phyloP scores from a whole-genome alignment of 192 early-diverging fungal genomes.

The Thoreauomyces humboldtii region DNA sequence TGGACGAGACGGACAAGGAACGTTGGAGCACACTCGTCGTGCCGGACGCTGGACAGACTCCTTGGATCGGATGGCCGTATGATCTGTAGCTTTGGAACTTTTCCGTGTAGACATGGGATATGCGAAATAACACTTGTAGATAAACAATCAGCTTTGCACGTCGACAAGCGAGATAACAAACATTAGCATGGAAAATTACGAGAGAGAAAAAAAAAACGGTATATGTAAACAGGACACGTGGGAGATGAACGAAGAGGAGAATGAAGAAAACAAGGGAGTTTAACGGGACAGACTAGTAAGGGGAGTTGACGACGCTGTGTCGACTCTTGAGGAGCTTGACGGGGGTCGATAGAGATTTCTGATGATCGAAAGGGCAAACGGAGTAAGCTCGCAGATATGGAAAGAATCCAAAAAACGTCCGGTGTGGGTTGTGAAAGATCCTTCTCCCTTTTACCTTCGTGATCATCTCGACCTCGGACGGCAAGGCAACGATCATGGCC shows the following conservation, averaged over 20 bases:
- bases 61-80: constrained; percentile 53
- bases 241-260: neutral
- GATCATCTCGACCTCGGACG: constrained; percentile 70
- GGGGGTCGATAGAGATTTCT: constrained; percentile 61
- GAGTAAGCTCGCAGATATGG: neutral
- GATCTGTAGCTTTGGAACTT: too few species aligned
- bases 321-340: constrained; percentile 53
- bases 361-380: constrained; percentile 10
- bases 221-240: neutral
- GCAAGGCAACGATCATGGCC: constrained; percentile 83
- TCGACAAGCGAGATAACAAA: too few species aligned
- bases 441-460: constrained; percentile 15
- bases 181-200: too few species aligned
- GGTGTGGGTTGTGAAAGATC: neutral
- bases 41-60: constrained; percentile 13
- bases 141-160: too few species aligned
- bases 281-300: constrained; percentile 34
- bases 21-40: neutral
- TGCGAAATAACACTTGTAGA: too few species aligned
- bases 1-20: neutral
- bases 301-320: constrained; percentile 51
- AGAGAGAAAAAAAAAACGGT: neutral
- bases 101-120: too few species aligned
- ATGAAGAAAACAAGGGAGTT: neutral
- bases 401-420: neutral